phyloP scores from a whole-genome alignment of 495 filamentous ascomycete species.

The Sphaerosporella brunnea region DNA sequence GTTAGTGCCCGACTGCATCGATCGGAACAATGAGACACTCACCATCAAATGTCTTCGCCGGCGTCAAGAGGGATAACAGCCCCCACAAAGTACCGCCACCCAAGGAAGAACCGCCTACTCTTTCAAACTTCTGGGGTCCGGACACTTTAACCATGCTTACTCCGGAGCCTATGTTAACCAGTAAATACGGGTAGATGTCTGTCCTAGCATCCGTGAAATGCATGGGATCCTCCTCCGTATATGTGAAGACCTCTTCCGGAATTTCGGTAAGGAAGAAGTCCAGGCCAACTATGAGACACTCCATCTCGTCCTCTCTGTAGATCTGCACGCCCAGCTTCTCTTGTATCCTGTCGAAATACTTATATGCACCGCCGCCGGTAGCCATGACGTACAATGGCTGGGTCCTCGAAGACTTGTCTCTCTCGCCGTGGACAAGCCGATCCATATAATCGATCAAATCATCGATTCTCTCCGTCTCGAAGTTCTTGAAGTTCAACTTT shows the following conservation, averaged over 20 bases:
- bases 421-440: constrained; percentile 50
- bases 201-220: constrained; percentile 53
- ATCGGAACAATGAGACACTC: no score
- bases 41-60: constrained; percentile 79
- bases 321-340: constrained; percentile 70
- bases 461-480: constrained; percentile 85
- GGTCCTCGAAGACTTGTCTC: not conserved
- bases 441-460: constrained; percentile 81
- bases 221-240: constrained; percentile 74
- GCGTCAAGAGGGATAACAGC: constrained; percentile 72
- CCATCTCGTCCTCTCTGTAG: constrained; percentile 91
- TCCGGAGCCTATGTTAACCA: constrained; percentile 97
- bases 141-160: constrained; percentile 98
- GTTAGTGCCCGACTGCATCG: no score
- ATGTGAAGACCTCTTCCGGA: constrained; percentile 88
- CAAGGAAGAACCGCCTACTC: constrained; percentile 75
- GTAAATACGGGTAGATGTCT: constrained; percentile 84
- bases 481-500: constrained; percentile 80
- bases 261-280: constrained; percentile 99
- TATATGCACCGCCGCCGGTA: constrained; percentile 86
- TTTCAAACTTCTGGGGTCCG: constrained; percentile 63
- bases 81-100: constrained; percentile 96
- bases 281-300: constrained; percentile 87
- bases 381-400: constrained; percentile 67
- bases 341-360: constrained; percentile 81